Evolutionary conservation across 257 asterid genomes (phyloP).

Genomic region (Lantana camara): DNA sequence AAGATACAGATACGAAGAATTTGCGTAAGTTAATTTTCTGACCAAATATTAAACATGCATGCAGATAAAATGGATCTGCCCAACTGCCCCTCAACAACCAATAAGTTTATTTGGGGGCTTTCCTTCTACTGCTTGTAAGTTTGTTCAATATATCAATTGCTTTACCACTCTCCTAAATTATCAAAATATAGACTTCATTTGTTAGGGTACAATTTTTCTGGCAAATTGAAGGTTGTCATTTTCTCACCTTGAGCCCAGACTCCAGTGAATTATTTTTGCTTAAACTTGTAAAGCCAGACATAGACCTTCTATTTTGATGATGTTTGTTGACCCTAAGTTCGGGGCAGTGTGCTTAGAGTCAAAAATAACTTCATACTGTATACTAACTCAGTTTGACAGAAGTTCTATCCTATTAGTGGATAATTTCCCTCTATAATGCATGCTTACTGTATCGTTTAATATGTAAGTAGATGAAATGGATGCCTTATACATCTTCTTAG

Average conservation of each 20-base stretch:
- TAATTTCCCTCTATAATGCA: not conserved
- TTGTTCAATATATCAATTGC: conserved; percentile 6
- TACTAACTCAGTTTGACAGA: not conserved
- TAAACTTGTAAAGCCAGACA: not conserved
- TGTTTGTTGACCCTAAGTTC: not conserved
- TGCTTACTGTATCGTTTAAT: not conserved
- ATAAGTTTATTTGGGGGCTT: conserved; percentile 84
- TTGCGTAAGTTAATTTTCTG: not conserved
- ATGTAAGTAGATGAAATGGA: not conserved
- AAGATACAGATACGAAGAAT: not conserved
- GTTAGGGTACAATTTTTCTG: not conserved
- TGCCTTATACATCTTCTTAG: not conserved
- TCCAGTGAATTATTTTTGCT: conserved; percentile 1
- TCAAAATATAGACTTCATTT: not conserved
- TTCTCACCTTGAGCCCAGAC: conserved; percentile 6
- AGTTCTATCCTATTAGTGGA: not conserved
- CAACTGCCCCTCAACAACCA: conserved; percentile 83
- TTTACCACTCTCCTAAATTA: not conserved
- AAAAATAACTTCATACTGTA: not conserved
- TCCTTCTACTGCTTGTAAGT: conserved; percentile 90
- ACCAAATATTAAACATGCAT: conserved; percentile 5
- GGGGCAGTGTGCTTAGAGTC: not conserved
- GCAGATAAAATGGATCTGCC: conserved; percentile 97
- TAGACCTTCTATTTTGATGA: not conserved
- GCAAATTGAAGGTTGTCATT: conserved; percentile 1